These are phyloP conservation scores for Solanum hybrid DNA, from an alignment of 305 asterid species.

Conservation along the genomic window DNA sequence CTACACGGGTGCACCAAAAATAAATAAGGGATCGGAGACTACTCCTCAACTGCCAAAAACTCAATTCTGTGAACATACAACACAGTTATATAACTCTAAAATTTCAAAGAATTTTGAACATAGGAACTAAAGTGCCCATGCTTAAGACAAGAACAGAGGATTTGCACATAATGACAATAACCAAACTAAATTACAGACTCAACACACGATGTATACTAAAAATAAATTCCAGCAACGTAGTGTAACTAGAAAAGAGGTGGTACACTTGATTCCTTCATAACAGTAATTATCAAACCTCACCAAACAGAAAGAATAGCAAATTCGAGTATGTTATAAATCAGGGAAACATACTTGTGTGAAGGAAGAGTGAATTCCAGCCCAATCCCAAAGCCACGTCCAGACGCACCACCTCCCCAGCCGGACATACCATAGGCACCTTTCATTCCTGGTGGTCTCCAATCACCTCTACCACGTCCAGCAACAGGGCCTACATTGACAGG, in stretches of 20 bases:
- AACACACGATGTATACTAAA: not conserved
- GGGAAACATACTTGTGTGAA: constrained; percentile 73
- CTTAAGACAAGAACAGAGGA: not conserved
- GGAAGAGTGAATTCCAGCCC: constrained; percentile 98
- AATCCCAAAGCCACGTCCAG: constrained; percentile 89
- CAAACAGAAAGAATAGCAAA: not conserved
- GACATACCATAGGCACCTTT: constrained; percentile 64
- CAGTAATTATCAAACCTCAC: not conserved
- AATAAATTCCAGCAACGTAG: not conserved
- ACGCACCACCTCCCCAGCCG: constrained; percentile 61
- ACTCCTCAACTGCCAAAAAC: not conserved
- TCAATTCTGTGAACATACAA: not conserved
- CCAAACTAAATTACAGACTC: not conserved
- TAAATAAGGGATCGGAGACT: not conserved
- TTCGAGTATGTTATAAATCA: not conserved
- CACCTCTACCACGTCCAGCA: constrained; percentile 97
- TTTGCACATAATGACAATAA: not conserved
- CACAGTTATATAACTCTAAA: not conserved
- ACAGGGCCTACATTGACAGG: constrained; percentile 46
- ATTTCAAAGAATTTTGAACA: not conserved
- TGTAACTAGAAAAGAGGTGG: not conserved
- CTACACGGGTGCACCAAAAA: not conserved
- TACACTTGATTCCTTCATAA: not conserved
- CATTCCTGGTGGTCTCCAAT: constrained; percentile 79
- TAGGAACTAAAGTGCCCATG: not conserved